Conservation (phyloP, 2,329 filamentous ascomycete genomes). For the Biscogniauxia marginata region DNA sequence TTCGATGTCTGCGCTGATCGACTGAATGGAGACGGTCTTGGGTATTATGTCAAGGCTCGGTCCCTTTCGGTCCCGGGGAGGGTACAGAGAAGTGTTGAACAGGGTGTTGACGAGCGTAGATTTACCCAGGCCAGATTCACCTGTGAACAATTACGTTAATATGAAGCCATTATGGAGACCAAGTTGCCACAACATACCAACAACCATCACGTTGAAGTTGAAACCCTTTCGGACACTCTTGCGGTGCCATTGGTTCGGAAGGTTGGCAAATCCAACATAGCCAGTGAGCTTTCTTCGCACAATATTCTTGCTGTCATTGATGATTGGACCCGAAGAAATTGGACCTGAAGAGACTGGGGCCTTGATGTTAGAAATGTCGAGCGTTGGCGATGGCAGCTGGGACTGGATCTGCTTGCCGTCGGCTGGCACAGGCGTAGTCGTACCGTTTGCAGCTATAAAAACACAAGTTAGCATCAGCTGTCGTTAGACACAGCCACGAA, state of each 20-base stretch:
- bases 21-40: slow-evolving; percentile 95
- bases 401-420: slow-evolving; percentile 45
- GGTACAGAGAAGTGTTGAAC: slow-evolving; percentile 99
- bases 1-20: slow-evolving; percentile 94
- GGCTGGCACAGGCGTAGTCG: slow-evolving; percentile 38
- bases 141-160: slow-evolving; percentile 44
- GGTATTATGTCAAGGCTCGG: slow-evolving; percentile 97
- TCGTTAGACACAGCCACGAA: slow-evolving; percentile 20
- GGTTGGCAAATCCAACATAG: slow-evolving; percentile 97
- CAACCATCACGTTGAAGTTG: slow-evolving; percentile 99
- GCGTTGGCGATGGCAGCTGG: slow-evolving; percentile 40
- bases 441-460: slow-evolving; percentile 42
- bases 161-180: not conserved
- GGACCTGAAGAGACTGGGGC: slow-evolving; percentile 36
- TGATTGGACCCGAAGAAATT: slow-evolving; percentile 44
- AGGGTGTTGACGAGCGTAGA: slow-evolving; percentile 98
- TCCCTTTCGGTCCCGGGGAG: slow-evolving; percentile 96
- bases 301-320: slow-evolving; percentile 83
- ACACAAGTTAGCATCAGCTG: slow-evolving; percentile 42
- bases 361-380: slow-evolving; percentile 33
- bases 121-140: slow-evolving; percentile 98
- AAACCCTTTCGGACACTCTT: slow-evolving; percentile 99
- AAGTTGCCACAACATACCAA: slow-evolving; percentile 64
- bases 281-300: slow-evolving; percentile 97
- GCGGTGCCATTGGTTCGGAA: slow-evolving; percentile 99